Percentiles rank a stretch among this genome's conserved stretches.
Conservation (phyloP, 352 stramenopile genomes). For the Globisporangium irregulare region DNA sequence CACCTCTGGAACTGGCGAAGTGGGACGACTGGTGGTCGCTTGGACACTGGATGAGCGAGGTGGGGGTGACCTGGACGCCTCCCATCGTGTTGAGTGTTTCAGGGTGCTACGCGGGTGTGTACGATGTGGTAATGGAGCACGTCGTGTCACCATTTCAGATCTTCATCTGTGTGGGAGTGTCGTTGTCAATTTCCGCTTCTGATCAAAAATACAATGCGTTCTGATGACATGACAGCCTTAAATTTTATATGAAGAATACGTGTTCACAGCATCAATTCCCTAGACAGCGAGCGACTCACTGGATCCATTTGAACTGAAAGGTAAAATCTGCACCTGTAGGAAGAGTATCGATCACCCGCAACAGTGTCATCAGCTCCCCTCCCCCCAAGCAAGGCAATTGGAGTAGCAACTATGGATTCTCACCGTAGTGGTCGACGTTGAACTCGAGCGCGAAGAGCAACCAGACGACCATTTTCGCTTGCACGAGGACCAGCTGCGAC, state of each 20-base stretch:
- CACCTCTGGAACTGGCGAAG: background rate
- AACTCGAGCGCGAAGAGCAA: background rate
- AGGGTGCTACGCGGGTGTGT: too few species aligned
- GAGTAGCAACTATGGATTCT: background rate
- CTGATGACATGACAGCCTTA: too few species aligned
- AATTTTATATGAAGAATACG: too few species aligned
- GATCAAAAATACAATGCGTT: too few species aligned
- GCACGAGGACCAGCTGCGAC: background rate
- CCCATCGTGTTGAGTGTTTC: background rate
- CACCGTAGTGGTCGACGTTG: constrained; percentile 6
- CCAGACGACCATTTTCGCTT: background rate
- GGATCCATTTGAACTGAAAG: constrained; percentile 1
- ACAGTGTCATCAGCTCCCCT: background rate
- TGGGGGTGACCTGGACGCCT: background rate
- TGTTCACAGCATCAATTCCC: too few species aligned
- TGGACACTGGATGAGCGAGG: background rate
- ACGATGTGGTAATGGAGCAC: too few species aligned
- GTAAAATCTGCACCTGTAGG: background rate
- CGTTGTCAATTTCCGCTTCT: too few species aligned
- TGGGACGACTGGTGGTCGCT: too few species aligned
- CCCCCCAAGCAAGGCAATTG: background rate
- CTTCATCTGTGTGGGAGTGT: too few species aligned
- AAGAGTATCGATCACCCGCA: background rate
- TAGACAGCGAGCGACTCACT: background rate
- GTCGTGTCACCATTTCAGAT: too few species aligned